These are phyloP conservation scores for Suillus lakei DNA, from an alignment of 768 basidiomycete species.

Conservation along the genomic window DNA sequence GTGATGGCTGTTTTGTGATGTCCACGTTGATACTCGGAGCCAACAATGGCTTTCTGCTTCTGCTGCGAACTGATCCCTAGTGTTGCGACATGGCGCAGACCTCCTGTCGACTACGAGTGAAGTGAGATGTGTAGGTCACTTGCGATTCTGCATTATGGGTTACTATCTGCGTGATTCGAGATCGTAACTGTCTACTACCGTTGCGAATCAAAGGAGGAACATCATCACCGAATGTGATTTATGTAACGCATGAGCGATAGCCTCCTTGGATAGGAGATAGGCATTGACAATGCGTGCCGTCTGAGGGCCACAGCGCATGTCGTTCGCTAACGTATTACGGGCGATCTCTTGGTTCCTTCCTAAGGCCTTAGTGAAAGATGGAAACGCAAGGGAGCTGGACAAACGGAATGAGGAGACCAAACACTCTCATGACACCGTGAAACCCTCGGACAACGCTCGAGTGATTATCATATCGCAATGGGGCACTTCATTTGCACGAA, in stretches of 20 bases:
- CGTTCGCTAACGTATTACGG: neutral
- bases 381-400: neutral
- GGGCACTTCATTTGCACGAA: neutral
- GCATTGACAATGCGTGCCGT: neutral
- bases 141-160: neutral
- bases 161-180: neutral
- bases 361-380: neutral
- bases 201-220: neutral
- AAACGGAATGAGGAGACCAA: constrained; percentile 6
- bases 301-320: neutral
- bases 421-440: neutral
- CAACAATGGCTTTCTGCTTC: neutral
- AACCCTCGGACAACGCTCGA: neutral
- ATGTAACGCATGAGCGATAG: neutral
- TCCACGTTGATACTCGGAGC: neutral
- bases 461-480: neutral
- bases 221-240: neutral
- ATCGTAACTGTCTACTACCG: neutral
- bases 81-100: neutral
- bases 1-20: neutral
- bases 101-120: neutral
- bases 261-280: neutral
- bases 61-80: neutral
- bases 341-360: neutral
- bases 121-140: neutral